A percentile compares a stretch with the other conserved stretches of the same genome.
phyloP scores from a whole-genome alignment of 2,329 filamentous ascomycete species.

The Passalora sequoiae region DNA sequence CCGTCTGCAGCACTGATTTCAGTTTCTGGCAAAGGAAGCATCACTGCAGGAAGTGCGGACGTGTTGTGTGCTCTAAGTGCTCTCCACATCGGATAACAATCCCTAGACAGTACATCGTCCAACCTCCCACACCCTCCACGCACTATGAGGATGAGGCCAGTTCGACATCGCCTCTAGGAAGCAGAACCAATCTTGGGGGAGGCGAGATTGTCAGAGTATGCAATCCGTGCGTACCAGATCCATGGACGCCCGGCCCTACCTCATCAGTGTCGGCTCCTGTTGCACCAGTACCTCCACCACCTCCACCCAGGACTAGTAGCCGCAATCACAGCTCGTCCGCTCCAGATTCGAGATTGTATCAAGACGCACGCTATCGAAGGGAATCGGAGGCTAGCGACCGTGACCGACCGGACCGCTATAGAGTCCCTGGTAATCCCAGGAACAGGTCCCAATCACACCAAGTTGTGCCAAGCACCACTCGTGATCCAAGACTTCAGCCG shows the following conservation, averaged over 20 bases:
- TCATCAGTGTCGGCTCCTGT: constrained; percentile 4
- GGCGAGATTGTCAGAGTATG: constrained; percentile 66
- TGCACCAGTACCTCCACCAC: constrained; percentile 2
- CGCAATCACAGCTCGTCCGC: not conserved
- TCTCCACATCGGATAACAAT: constrained; percentile 95
- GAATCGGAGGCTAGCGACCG: not conserved
- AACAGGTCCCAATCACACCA: constrained; percentile 2
- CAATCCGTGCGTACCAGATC: constrained; percentile 68
- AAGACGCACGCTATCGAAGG: not conserved
- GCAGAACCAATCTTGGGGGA: constrained; percentile 52
- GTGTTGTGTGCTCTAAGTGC: constrained; percentile 83
- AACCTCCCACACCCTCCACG: constrained; percentile 51
- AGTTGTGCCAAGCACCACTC: not conserved
- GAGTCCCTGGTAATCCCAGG: not conserved
- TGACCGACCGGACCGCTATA: constrained; percentile 2
- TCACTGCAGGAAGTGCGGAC: constrained; percentile 91
- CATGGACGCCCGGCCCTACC: constrained; percentile 26
- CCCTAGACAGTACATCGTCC: constrained; percentile 86
- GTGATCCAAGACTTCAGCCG: not conserved
- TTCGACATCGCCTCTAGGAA: constrained; percentile 14
- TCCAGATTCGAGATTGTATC: not conserved
- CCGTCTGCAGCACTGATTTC: constrained; percentile 76
- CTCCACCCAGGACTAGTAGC: constrained; percentile 1
- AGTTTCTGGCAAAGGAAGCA: constrained; percentile 84
- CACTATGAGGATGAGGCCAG: constrained; percentile 13